phyloP scores from a whole-genome alignment of 2,329 filamentous ascomycete genomes.

The Verticillium dahliae region DNA sequence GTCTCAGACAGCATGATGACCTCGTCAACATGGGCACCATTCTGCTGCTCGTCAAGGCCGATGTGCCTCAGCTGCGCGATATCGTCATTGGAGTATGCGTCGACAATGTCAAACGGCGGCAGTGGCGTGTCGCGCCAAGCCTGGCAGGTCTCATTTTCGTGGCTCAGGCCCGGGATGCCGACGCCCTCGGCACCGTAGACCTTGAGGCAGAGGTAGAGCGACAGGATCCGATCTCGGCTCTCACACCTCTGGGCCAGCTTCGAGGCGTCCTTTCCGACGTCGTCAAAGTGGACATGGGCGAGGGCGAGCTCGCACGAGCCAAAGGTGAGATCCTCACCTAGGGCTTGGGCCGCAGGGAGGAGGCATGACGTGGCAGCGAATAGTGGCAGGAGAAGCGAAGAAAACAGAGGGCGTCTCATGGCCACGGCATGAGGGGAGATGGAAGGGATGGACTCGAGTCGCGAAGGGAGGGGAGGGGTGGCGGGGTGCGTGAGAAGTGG shows the following conservation, averaged over 20 bases:
- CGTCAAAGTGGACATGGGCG: constrained; percentile 21
- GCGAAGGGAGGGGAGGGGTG: not conserved
- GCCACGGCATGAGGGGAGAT: not conserved
- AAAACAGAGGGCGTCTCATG: not conserved
- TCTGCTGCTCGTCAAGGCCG: constrained; percentile 16
- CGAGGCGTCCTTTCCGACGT: constrained; percentile 13
- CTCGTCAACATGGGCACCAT: constrained; percentile 15
- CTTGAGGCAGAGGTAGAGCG: constrained; percentile 29
- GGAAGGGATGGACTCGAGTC: constrained; percentile 2
- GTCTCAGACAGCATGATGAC: constrained; percentile 24
- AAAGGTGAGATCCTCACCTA: constrained; percentile 17
- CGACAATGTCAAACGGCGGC: constrained; percentile 26
- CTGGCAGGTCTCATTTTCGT: constrained; percentile 24
- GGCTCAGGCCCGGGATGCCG: constrained; percentile 18
- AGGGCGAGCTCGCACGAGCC: constrained; percentile 24
- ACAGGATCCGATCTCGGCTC: constrained; percentile 19
- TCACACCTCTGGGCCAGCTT: constrained; percentile 17
- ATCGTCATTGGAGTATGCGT: constrained; percentile 24
- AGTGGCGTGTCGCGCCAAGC: constrained; percentile 16
- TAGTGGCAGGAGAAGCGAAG: not conserved
- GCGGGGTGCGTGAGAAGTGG: not conserved
- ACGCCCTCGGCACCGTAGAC: constrained; percentile 23
- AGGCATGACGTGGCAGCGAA: not conserved
- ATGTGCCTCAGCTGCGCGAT: constrained; percentile 22
- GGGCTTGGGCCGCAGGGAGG: constrained; percentile 3